Conservation (phyloP, 768 basidiomycete genomes). For the Mycena amicta region DNA sequence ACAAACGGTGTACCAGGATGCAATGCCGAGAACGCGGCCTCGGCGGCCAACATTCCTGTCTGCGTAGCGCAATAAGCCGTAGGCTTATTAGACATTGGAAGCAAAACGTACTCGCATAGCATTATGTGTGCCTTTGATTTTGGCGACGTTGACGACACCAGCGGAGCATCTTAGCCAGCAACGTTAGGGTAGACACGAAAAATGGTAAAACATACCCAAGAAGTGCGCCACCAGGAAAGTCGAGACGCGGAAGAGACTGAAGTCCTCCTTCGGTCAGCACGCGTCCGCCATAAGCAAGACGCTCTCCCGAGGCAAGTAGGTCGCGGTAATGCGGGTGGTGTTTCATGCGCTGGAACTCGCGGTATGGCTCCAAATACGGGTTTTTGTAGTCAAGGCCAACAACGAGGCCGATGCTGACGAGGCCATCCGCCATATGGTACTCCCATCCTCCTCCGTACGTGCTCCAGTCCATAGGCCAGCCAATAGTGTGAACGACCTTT, state of each 20-base stretch:
- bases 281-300: constrained; percentile 90
- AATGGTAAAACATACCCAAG: constrained; percentile 52
- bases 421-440: constrained; percentile 93
- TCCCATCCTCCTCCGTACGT: constrained; percentile 94
- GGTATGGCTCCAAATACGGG: constrained; percentile 89
- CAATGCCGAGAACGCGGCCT: constrained; percentile 75
- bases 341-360: constrained; percentile 91
- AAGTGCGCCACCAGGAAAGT: constrained; percentile 93
- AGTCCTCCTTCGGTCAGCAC: constrained; percentile 91
- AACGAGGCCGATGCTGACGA: constrained; percentile 89
- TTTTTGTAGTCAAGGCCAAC: constrained; percentile 94
- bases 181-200: background rate
- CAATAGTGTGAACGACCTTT: constrained; percentile 90
- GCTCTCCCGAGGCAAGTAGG: constrained; percentile 64
- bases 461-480: constrained; percentile 83
- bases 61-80: constrained; percentile 30
- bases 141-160: constrained; percentile 94
- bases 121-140: constrained; percentile 98
- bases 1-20: constrained; percentile 25
- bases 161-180: constrained; percentile 69
- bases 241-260: constrained; percentile 81
- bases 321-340: constrained; percentile 90
- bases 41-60: constrained; percentile 95
- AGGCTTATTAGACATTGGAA: background rate
- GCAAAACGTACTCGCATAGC: constrained; percentile 67